phyloP scores from a whole-genome alignment of 306 rosid species.

The Casuarina equisetifolia region DNA sequence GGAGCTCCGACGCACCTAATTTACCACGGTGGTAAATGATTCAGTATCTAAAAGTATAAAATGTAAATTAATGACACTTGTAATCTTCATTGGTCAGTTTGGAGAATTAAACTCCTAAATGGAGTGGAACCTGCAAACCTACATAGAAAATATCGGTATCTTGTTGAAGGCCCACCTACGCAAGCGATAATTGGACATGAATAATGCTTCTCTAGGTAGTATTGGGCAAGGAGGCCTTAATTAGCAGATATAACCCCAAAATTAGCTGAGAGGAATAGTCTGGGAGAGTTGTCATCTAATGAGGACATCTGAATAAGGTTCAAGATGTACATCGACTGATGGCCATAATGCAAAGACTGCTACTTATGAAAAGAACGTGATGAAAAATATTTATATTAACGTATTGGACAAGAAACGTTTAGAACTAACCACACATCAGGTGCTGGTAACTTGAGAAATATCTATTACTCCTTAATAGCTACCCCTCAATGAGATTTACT shows the following conservation, averaged over 20 bases:
- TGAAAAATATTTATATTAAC: too few species aligned
- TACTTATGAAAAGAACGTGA: too few species aligned
- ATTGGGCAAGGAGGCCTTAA: neutral
- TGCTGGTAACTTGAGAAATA: too few species aligned
- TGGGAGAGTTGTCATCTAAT: neutral
- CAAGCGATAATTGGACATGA: conserved; percentile 13
- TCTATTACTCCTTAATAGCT: too few species aligned
- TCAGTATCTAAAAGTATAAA: conserved; percentile 18
- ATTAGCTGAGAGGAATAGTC: too few species aligned
- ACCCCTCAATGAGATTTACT: neutral
- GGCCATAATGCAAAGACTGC: too few species aligned
- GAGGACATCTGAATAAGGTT: too few species aligned
- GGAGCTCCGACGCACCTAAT: conserved; percentile 95
- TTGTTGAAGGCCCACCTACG: conserved; percentile 15
- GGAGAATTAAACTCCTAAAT: conserved; percentile 83
- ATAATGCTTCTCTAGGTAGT: neutral
- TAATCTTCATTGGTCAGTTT: conserved; percentile 69
- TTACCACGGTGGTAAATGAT: neutral
- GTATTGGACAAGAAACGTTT: too few species aligned
- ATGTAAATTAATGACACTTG: conserved; percentile 50
- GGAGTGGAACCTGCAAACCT: conserved; percentile 89
- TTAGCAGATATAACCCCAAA: too few species aligned
- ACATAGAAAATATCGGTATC: conserved; percentile 36
- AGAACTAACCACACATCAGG: too few species aligned
- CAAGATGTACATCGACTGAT: neutral